Percentiles rank a stretch among this genome's conserved stretches.
Conservation (phyloP, 495 filamentous ascomycete genomes). For the Penicillium dipodomyicola region DNA sequence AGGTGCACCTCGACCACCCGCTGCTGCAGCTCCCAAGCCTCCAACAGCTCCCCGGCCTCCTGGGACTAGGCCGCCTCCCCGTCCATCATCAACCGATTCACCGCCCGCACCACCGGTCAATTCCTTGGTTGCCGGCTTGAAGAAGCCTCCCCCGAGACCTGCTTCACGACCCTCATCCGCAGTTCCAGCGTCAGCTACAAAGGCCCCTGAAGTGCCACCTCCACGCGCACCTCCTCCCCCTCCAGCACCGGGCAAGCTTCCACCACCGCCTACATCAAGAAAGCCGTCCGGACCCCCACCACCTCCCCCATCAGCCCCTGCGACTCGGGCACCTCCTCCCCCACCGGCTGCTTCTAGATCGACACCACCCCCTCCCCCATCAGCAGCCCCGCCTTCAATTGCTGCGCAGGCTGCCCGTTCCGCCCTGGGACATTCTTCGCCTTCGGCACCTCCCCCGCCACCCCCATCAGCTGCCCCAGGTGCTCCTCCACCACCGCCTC, state of each 20-base stretch:
- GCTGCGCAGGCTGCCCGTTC: conserved; percentile 45
- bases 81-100: conserved; percentile 54
- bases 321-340: conserved; percentile 46
- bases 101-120: conserved; percentile 52
- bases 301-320: conserved; percentile 41
- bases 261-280: conserved; percentile 52
- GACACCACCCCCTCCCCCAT: conserved; percentile 37
- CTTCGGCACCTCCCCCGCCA: conserved; percentile 48
- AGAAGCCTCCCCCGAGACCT: conserved; percentile 55
- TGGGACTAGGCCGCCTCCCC: conserved; percentile 48
- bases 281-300: conserved; percentile 59
- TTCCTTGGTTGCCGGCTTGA: conserved; percentile 57
- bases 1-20: conserved; percentile 41
- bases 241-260: conserved; percentile 51
- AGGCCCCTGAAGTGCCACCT: conserved; percentile 51
- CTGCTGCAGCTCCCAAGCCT: conserved; percentile 53
- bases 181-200: conserved; percentile 46
- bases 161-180: conserved; percentile 52
- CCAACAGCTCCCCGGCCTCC: conserved; percentile 66
- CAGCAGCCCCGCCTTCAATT: conserved; percentile 38
- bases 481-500: conserved; percentile 45
- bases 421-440: conserved; percentile 22
- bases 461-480: conserved; percentile 49
- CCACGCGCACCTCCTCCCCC: conserved; percentile 67
- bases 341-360: conserved; percentile 44